A percentile compares a stretch with the other conserved stretches of the same genome.
Conservation (phyloP, 2,329 filamentous ascomycete species). For the Phoma sp. region DNA sequence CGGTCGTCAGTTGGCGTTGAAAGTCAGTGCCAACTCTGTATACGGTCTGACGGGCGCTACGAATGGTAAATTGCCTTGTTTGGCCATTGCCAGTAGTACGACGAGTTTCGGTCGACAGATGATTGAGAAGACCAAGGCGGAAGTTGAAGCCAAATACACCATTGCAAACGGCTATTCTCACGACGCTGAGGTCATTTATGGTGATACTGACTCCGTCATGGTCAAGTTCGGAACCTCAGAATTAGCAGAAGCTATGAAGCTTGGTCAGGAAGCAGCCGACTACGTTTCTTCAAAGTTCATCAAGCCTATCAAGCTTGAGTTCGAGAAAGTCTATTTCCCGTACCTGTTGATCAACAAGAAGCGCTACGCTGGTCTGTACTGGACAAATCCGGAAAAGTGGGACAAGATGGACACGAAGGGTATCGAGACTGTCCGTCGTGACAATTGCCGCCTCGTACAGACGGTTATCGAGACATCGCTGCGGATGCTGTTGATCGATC, state of each 20-base stretch:
- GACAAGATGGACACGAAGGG: slow-evolving; percentile 99
- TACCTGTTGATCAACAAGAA: slow-evolving; percentile 99
- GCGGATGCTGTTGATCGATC: slow-evolving; percentile 93
- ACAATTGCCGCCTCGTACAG: slow-evolving; percentile 94
- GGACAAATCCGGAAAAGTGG: slow-evolving; percentile 91
- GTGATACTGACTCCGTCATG: slow-evolving; percentile 99
- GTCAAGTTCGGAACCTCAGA: slow-evolving; percentile 95
- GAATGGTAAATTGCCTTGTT: slow-evolving; percentile 91
- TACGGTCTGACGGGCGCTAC: slow-evolving; percentile 97
- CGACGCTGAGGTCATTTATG: slow-evolving; percentile 96
- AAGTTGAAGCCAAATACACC: slow-evolving; percentile 87
- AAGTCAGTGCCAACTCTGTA: slow-evolving; percentile 96
- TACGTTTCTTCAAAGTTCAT: slow-evolving; percentile 91
- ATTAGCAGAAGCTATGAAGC: slow-evolving; percentile 85
- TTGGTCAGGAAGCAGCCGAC: slow-evolving; percentile 89
- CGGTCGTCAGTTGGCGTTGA: slow-evolving; percentile 93
- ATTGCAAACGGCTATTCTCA: slow-evolving; percentile 94
- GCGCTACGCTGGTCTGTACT: slow-evolving; percentile 96
- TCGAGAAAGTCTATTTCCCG: slow-evolving; percentile 98
- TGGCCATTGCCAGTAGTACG: slow-evolving; percentile 94
- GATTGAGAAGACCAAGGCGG: slow-evolving; percentile 98
- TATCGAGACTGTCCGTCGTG: slow-evolving; percentile 95
- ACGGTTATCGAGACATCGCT: slow-evolving; percentile 97
- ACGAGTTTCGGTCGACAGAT: slow-evolving; percentile 97
- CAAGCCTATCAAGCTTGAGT: slow-evolving; percentile 98